Evolutionary conservation across 345 rosid genomes (phyloP).

Genomic region (Citrus reticulata): DNA sequence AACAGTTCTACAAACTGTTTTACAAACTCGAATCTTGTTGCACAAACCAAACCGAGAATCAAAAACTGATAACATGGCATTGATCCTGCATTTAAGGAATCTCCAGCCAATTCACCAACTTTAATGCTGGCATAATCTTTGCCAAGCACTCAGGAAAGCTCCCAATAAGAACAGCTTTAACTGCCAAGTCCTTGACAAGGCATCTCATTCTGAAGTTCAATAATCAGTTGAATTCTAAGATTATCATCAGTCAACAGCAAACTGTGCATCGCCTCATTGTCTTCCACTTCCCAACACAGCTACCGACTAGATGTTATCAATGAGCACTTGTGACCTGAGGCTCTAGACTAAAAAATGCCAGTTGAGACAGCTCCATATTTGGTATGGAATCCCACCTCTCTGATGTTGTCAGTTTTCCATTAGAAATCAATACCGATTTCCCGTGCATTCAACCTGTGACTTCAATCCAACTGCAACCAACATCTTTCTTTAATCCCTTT

Average conservation of each 20-base stretch:
- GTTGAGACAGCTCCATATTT: neutral
- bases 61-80: neutral
- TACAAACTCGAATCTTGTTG: neutral
- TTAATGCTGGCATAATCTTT: neutral
- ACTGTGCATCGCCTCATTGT: neutral
- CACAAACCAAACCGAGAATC: neutral
- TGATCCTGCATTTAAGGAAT: neutral
- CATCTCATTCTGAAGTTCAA: neutral
- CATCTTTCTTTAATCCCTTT: conserved; percentile 42
- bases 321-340: neutral
- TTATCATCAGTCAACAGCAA: neutral
- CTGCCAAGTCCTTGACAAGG: neutral
- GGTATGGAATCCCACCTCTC: neutral
- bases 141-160: neutral
- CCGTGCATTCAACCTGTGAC: conserved; percentile 18
- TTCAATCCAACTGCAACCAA: conserved; percentile 52
- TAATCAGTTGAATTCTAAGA: neutral
- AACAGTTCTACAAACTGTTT: neutral
- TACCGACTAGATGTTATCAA: neutral
- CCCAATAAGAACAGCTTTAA: neutral
- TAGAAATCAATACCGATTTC: neutral
- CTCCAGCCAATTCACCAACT: neutral
- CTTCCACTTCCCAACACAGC: neutral
- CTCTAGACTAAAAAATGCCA: neutral
- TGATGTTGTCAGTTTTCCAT: neutral